These are phyloP conservation scores for Geosmithia morbida DNA, from an alignment of 2,329 filamentous ascomycete species.

Conservation along the genomic window DNA sequence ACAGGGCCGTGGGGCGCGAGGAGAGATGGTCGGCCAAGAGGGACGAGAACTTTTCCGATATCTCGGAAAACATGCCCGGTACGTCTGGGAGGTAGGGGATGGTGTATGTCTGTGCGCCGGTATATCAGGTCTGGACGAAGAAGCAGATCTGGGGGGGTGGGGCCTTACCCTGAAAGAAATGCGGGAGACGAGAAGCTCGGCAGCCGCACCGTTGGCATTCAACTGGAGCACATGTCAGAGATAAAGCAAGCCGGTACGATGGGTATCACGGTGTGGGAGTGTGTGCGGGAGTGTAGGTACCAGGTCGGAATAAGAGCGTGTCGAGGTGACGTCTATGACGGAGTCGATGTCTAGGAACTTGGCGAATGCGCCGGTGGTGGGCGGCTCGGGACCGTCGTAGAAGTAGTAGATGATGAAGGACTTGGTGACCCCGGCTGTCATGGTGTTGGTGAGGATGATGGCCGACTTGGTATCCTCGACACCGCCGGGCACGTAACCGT, in stretches of 20 bases:
- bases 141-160: too few species aligned
- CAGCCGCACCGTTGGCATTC: constrained; percentile 6
- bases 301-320: constrained; percentile 15
- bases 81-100: constrained; percentile 8
- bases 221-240: constrained; percentile 2
- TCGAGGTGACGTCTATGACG: constrained; percentile 5
- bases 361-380: constrained; percentile 1
- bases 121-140: too few species aligned
- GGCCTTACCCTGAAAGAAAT: constrained; percentile 8
- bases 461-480: constrained; percentile 2
- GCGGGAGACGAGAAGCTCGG: constrained; percentile 4
- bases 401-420: background rate
- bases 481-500: constrained; percentile 1
- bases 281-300: constrained; percentile 9
- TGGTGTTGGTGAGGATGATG: constrained; percentile 1
- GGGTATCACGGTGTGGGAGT: too few species aligned
- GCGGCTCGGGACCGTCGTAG: background rate
- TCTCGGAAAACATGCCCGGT: constrained; percentile 17
- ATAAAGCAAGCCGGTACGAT: background rate
- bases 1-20: constrained; percentile 8
- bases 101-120: constrained; percentile 10
- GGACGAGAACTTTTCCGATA: constrained; percentile 12
- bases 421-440: background rate
- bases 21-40: constrained; percentile 11
- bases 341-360: constrained; percentile 1